Evolutionary conservation across 345 rosid species (phyloP), one percentile per base, ranked within the genome.

Genomic region (Brassica carinata): DNA sequence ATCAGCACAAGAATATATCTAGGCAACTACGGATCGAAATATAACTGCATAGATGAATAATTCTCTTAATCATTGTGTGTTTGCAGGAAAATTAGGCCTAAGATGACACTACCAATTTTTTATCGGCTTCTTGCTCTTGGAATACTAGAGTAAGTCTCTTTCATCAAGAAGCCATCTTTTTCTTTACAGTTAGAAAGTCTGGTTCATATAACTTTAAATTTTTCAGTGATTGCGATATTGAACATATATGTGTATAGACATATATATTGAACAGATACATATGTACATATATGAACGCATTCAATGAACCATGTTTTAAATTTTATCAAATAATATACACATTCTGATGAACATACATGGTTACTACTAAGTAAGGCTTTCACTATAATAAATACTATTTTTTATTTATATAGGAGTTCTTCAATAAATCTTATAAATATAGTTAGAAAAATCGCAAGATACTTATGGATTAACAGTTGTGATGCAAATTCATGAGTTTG

Each of bases 1-100:
- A 67, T 40, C 19, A 65, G 30, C 8, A 38, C 10, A 8, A 71
- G 34, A 18, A 53, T 31, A 57, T 33, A 53, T 53, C 58, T 19
- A 43, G 18, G 15, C 23, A n/a, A n/a, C 45, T 30, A 30, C 2
- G 13, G 18, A 53, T 57, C 48, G 48, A 71, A 34, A 72, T 36
- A 29, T 69, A 29, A 59, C 18, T 40, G 30, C 13, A 76, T 77
- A 30, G 45, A 69, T 62, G 36, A 62, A 18, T 30, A 63, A 33
- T 31, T 51, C 58, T 23, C 36, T 15, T 55, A 38, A 69, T 69
- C 5, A 62, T 23, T 81, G 68, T 80, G 15, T 53, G 33, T 51
- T 63, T 71, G 55, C 93, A 94, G 98, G 88, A 92, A 92, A 84
- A 85, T 82, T 64, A 90, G 99, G 87, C 99, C 99, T 0, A 94